Evolutionary conservation across 2,329 filamentous ascomycete species (phyloP).

Genomic region (Xylaria multiplex): DNA sequence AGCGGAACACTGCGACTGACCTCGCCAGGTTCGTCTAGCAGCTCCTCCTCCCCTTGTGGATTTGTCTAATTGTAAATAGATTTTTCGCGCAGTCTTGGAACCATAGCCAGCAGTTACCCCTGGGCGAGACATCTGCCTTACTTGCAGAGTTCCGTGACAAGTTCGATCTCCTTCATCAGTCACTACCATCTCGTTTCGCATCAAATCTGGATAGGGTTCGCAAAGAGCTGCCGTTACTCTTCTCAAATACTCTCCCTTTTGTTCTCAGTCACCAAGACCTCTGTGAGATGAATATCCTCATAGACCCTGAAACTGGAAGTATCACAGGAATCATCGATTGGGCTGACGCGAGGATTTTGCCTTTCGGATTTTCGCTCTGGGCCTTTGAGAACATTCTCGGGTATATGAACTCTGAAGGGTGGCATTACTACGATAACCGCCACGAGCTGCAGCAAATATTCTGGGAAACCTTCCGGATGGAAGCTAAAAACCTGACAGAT

Average conservation of each 20-base stretch:
- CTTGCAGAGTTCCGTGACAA: constrained; percentile 13
- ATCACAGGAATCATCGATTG: constrained; percentile 38
- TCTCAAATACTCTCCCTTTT: constrained; percentile 12
- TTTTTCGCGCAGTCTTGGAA: constrained; percentile 32
- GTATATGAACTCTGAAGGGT: constrained; percentile 25
- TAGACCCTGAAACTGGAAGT: constrained; percentile 23
- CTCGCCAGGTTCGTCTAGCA: constrained; percentile 21
- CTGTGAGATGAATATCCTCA: constrained; percentile 35
- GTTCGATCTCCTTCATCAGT: constrained; percentile 12
- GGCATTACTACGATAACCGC: constrained; percentile 29
- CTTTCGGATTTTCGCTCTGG: constrained; percentile 44
- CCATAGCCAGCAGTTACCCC: neutral
- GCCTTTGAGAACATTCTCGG: constrained; percentile 34
- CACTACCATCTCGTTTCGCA: constrained; percentile 22
- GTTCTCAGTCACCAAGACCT: constrained; percentile 33
- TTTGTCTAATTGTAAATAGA: constrained; percentile 8
- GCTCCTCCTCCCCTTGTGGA: neutral
- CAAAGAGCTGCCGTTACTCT: constrained; percentile 16
- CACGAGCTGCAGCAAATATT: constrained; percentile 15
- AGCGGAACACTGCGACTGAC: constrained; percentile 16
- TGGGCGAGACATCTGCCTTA: constrained; percentile 3
- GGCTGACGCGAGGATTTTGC: constrained; percentile 29
- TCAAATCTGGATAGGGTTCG: constrained; percentile 11
- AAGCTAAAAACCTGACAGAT: constrained; percentile 10
- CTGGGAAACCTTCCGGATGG: constrained; percentile 17